A percentile compares a stretch with the other conserved stretches of the same genome.
phyloP scores from a whole-genome alignment of 305 asterid species.

The Rubia balearica region DNA sequence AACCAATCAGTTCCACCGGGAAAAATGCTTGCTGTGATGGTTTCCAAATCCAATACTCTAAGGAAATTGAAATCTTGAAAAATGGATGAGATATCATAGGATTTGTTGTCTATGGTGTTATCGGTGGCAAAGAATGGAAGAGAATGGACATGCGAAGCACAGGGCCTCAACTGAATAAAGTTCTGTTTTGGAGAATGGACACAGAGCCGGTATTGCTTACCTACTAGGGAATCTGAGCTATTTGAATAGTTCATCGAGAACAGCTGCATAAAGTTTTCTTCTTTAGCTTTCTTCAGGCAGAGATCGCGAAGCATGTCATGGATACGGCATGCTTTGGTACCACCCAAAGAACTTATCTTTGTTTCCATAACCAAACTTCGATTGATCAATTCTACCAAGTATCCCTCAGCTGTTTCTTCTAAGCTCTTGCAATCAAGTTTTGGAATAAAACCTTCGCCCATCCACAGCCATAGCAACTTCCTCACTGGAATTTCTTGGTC shows the following conservation, averaged over 20 bases:
- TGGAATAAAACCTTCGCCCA: slow-evolving; percentile 26
- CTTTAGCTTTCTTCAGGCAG: slow-evolving; percentile 16
- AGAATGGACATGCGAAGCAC: slow-evolving; percentile 6
- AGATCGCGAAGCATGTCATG: slow-evolving; percentile 24
- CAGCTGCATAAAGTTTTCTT: slow-evolving; percentile 19
- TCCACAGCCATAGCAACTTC: slow-evolving; percentile 21
- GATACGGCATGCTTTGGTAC: slow-evolving; percentile 9
- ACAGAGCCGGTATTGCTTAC: background rate
- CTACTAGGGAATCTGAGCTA: background rate
- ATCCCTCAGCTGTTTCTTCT: slow-evolving; percentile 20
- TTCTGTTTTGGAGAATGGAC: background rate
- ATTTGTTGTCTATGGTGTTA: too few relatives aligned
- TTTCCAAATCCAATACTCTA: slow-evolving; percentile 14
- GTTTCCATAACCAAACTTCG: background rate
- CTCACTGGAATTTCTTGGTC: slow-evolving; percentile 10
- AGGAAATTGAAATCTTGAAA: background rate
- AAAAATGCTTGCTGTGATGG: background rate
- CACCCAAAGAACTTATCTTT: background rate
- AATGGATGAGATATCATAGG: slow-evolving; percentile 7
- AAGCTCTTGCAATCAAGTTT: slow-evolving; percentile 5
- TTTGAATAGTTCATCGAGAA: background rate
- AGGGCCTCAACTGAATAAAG: background rate
- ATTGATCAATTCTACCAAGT: slow-evolving; percentile 1
- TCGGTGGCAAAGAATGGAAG: background rate
- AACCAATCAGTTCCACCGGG: background rate